Conservation (phyloP, 306 rosid species). For the Acmispon strigosus region DNA sequence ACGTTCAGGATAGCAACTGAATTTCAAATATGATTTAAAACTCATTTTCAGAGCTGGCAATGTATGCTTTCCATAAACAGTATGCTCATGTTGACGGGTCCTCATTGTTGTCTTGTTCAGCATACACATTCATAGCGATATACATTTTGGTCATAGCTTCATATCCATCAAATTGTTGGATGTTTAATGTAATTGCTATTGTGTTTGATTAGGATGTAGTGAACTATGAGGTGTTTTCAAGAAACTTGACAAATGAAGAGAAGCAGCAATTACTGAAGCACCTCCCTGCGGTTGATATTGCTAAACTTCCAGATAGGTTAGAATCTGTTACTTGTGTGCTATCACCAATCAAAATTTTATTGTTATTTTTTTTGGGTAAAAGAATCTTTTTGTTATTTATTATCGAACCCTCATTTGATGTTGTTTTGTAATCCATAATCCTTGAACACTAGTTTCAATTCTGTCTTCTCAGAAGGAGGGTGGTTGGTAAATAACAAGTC, state of each 20-base stretch:
- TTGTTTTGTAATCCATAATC: not conserved
- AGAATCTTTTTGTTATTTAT: not conserved
- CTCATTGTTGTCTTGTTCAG: not conserved
- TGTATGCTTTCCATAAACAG: not conserved
- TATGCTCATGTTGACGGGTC: conserved; percentile 4
- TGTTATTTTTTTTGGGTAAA: too few relatives aligned
- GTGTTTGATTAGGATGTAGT: conserved; percentile 58
- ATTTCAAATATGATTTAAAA: not conserved
- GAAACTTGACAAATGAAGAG: conserved; percentile 80
- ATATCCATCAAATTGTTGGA: conserved; percentile 5
- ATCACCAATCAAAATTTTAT: too few relatives aligned
- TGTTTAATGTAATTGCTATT: conserved; percentile 14
- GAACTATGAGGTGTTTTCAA: conserved; percentile 68
- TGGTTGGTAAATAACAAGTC: not conserved
- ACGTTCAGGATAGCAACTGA: not conserved
- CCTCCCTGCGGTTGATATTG: conserved; percentile 67
- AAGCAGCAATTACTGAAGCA: conserved; percentile 68
- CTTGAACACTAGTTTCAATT: not conserved
- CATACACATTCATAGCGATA: not conserved
- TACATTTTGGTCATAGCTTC: not conserved
- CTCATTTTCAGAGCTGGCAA: not conserved
- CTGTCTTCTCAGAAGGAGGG: not conserved
- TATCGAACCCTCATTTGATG: not conserved
- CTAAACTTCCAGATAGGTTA: conserved; percentile 63
- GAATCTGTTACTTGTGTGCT: conserved; percentile 18